Evolutionary conservation across 2,329 filamentous ascomycete genomes (phyloP).

Genomic region (Drechslerella stenobrocha): DNA sequence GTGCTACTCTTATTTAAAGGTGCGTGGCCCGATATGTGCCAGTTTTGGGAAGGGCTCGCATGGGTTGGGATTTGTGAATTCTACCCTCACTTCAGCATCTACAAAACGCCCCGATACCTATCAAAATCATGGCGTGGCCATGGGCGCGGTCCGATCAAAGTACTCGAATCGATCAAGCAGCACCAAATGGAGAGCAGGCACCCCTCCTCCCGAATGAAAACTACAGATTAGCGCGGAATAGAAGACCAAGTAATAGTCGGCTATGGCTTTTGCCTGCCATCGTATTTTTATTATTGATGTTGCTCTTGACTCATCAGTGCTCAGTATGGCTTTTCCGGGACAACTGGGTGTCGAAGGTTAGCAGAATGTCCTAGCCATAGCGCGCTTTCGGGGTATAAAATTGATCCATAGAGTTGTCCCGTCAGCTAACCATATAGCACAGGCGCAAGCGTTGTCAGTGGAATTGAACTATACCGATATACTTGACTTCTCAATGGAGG

Average conservation of each 20-base stretch:
- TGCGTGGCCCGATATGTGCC: background rate
- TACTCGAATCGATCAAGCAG: background rate
- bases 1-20: conserved; percentile 16
- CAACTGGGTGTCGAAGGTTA: conserved; percentile 28
- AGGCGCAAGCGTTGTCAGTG: conserved; percentile 17
- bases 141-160: conserved; percentile 12
- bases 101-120: background rate
- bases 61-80: conserved; percentile 2
- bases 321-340: conserved; percentile 26
- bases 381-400: too few relatives aligned
- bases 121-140: conserved; percentile 14
- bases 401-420: too few relatives aligned
- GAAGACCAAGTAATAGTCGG: conserved; percentile 22
- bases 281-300: conserved; percentile 35
- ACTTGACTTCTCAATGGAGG: conserved; percentile 30
- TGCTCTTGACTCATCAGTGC: conserved; percentile 27
- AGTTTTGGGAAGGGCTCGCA: conserved; percentile 30
- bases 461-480: conserved; percentile 19
- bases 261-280: conserved; percentile 39
- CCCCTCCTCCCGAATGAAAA: conserved; percentile 32
- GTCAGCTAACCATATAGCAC: background rate
- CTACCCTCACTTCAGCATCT: background rate
- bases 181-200: conserved; percentile 12
- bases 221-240: conserved; percentile 20
- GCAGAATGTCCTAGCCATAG: background rate